Percentiles rank a stretch among this genome's conserved stretches.
Evolutionary conservation across 345 rosid genomes (phyloP).

Genomic region (Noccaea caerulescens): DNA sequence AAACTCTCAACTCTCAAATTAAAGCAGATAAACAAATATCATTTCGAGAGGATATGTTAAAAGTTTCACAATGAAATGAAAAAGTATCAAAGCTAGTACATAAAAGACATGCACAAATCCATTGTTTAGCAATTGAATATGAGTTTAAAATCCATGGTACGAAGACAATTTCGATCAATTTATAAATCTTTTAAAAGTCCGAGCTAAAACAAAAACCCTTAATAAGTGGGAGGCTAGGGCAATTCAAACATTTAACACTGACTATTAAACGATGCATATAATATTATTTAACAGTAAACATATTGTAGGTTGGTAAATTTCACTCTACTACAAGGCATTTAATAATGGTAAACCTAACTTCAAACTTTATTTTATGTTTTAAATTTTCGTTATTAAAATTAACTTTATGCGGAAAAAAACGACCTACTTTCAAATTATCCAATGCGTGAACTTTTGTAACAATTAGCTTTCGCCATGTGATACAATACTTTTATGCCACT

Average conservation of each 20-base stretch:
- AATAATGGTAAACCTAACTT: slow-evolving; percentile 44
- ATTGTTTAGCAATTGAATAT: no score
- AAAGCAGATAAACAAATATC: no score
- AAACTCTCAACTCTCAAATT: no score
- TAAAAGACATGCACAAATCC: no score
- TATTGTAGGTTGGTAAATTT: slow-evolving; percentile 38
- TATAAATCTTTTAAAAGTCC: no score
- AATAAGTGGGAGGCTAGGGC: neutral
- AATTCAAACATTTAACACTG: neutral
- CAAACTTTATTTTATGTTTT: slow-evolving; percentile 21
- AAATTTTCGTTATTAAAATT: slow-evolving; percentile 13
- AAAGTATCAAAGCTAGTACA: no score
- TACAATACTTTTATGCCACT: slow-evolving; percentile 28
- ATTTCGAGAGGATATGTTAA: no score
- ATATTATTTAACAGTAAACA: neutral
- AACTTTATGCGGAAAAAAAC: slow-evolving; percentile 31
- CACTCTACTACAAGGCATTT: slow-evolving; percentile 26
- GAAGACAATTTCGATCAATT: no score
- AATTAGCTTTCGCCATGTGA: slow-evolving; percentile 41
- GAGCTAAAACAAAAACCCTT: neutral
- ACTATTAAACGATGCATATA: slow-evolving; percentile 8
- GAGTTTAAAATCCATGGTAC: no score
- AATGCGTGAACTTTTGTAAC: slow-evolving; percentile 34
- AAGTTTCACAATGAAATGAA: no score
- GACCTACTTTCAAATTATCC: slow-evolving; percentile 38